These are phyloP conservation scores for Plenodomus biglobosus DNA, from an alignment of 2,329 filamentous ascomycete genomes.

Conservation along the genomic window DNA sequence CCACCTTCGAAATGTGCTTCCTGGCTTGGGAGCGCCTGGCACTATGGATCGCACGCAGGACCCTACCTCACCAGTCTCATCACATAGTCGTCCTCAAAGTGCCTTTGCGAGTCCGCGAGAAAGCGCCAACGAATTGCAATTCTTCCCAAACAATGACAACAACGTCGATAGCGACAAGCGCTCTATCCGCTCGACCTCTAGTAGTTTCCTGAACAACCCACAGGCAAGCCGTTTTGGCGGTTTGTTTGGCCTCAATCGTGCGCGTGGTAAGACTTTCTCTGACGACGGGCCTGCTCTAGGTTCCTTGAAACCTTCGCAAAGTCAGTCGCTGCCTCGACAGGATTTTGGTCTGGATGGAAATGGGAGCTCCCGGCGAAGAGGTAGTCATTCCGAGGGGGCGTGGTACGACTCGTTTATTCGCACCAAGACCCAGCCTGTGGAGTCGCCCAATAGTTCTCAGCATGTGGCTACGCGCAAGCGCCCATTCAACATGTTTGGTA, in stretches of 20 bases:
- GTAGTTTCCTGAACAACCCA: conserved; percentile 52
- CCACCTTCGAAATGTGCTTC: conserved; percentile 37
- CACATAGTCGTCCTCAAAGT: conserved; percentile 48
- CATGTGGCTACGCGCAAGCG: conserved; percentile 49
- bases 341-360: conserved; percentile 52
- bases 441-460: conserved; percentile 39
- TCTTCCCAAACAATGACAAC: conserved; percentile 45
- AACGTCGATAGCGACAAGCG: conserved; percentile 49
- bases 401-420: conserved; percentile 57
- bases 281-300: conserved; percentile 67
- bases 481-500: conserved; percentile 54
- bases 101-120: conserved; percentile 52
- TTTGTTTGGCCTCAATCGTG: conserved; percentile 62
- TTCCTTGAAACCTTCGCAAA: conserved; percentile 69
- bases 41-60: conserved; percentile 37
- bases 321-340: conserved; percentile 72
- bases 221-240: conserved; percentile 58
- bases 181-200: conserved; percentile 52
- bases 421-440: conserved; percentile 37
- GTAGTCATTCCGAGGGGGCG: conserved; percentile 57
- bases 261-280: conserved; percentile 61
- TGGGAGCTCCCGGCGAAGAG: conserved; percentile 55
- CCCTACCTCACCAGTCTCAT: conserved; percentile 49
- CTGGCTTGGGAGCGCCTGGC: conserved; percentile 48
- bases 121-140: conserved; percentile 48